Evolutionary conservation across 306 rosid species (phyloP).

Genomic region (Trifolium subterraneum): DNA sequence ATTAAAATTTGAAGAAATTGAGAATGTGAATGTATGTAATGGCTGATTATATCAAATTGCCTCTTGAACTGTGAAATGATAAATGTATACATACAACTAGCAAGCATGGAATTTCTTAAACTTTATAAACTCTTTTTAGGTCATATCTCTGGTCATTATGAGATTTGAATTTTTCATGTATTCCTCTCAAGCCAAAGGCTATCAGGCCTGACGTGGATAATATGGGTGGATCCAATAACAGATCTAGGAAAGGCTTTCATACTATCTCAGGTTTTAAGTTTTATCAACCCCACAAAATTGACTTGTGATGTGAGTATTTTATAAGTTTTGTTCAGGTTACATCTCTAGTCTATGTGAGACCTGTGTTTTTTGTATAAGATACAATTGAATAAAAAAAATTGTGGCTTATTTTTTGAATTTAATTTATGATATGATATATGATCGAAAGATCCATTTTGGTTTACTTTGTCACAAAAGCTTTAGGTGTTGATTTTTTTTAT

Average conservation of each 20-base stretch:
- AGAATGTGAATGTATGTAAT: conserved; percentile 27
- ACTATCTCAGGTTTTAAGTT: background rate
- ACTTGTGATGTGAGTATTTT: background rate
- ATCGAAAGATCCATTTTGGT: background rate
- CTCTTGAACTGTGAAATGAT: conserved; percentile 26
- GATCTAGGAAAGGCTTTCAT: background rate
- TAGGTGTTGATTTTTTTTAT: background rate
- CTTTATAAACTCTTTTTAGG: background rate
- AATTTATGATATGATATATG: conserved; percentile 6
- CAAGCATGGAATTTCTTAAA: background rate
- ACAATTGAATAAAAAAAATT: background rate
- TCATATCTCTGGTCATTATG: background rate
- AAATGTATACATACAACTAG: background rate
- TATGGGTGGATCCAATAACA: background rate
- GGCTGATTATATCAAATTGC: conserved; percentile 22
- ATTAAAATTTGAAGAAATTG: conserved; percentile 40
- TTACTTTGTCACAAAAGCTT: background rate
- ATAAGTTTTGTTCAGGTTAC: background rate
- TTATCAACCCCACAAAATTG: background rate
- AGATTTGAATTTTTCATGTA: background rate
- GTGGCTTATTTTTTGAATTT: background rate
- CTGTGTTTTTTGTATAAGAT: background rate
- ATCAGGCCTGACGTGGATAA: background rate
- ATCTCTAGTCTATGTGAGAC: background rate
- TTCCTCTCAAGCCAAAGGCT: background rate